phyloP scores from a whole-genome alignment of 192 early-diverging fungal genomes.

The Backusella australiensis region DNA sequence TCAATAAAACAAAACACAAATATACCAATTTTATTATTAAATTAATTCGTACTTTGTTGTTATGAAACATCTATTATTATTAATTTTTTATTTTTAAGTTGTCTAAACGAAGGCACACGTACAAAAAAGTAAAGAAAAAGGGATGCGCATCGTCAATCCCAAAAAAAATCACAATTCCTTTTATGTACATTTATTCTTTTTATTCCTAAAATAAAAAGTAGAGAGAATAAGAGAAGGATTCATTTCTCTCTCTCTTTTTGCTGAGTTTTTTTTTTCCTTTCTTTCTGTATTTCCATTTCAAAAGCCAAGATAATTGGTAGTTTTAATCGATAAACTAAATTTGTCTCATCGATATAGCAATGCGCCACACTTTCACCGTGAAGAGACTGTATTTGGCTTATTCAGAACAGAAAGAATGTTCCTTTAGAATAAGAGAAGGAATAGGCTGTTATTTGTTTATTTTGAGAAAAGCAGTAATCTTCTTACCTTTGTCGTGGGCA shows the following conservation, averaged over 20 bases:
- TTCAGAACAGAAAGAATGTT: not conserved
- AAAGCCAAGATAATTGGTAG: not conserved
- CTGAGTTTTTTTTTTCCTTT: not conserved
- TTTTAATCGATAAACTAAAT: not conserved
- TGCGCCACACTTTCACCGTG: not conserved
- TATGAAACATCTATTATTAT: not conserved
- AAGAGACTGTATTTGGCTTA: no score
- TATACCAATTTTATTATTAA: not conserved
- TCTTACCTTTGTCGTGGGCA: no score
- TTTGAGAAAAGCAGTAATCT: not conserved
- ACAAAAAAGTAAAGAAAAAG: no score
- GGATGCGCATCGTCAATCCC: no score
- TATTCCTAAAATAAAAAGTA: not conserved
- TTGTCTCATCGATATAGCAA: not conserved
- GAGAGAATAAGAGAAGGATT: not conserved
- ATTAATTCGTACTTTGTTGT: not conserved
- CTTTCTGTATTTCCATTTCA: not conserved
- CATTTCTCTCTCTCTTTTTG: not conserved
- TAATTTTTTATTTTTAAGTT: no score
- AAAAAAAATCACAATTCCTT: no score
- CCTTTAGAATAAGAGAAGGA: not conserved
- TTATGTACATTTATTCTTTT: not conserved
- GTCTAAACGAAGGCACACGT: no score
- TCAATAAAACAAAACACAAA: not conserved
- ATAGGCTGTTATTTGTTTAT: not conserved